Evolutionary conservation across 2,329 filamentous ascomycete species (phyloP), one percentile per base, ranked within the genome.

Genomic region (Phialophora chinensis): DNA sequence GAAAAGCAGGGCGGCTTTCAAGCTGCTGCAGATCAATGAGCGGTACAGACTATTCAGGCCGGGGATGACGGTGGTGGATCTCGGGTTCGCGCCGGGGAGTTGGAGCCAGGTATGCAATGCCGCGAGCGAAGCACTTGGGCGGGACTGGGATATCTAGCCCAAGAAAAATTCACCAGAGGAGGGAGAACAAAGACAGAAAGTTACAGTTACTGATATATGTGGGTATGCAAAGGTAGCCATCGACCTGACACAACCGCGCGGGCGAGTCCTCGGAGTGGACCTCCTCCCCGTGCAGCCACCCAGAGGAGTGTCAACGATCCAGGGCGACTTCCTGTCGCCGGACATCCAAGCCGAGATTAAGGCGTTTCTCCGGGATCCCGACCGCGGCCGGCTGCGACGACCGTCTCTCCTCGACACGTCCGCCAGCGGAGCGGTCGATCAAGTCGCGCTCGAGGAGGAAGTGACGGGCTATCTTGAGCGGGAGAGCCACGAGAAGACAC

Each of bases 1-100:
- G 65, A 97, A 94, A 79, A 96, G 92, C 73, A 88, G 95, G 69
- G 95, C 95, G 29, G 95, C 93, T 0, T 97, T 95, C 78, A 99
- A 99, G 79, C 82, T 99, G 10, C 79, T 97, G 20, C 91, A 97
- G 83, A 91, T 99, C 79, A 90, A 98, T 79, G 82, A 88, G 20
- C 92, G 91, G 73, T 90, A 96, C 78, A 87, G 83, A 59, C 79
- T 99, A 23, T 97, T 99, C 79, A 87, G 84, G 68, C 84, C 82
- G 5, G 91, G 91, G 0, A 90, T 96, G 78, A 96, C 92, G 0
- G 90, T 99, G 1, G 88, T 99, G 60, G 95, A 99, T 79, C 82
- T 99, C 71, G 92, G 92, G 83, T 96, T 91, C 77, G 92, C 92
- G 11, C 89, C 89, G 29, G 89, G 89, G 1, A 87, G 85, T 71